These are phyloP conservation scores for Fusarium equiseti DNA, from an alignment of 2,329 filamentous ascomycete species.

Conservation along the genomic window DNA sequence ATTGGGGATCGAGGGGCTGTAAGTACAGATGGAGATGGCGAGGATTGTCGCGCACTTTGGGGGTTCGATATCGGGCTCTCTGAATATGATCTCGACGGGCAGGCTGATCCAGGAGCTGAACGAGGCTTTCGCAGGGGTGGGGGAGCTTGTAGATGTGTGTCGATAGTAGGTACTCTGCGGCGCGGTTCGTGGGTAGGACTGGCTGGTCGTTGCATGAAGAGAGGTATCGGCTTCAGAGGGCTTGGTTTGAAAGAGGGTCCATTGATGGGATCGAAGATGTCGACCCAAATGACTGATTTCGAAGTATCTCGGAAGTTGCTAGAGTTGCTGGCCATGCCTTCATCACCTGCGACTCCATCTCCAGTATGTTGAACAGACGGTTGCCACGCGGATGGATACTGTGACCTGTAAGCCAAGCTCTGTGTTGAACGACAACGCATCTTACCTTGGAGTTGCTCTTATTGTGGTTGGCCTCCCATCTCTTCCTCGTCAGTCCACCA, in stretches of 20 bases:
- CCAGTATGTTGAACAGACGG: neutral
- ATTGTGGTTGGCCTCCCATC: slow-evolving; percentile 55
- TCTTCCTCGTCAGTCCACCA: slow-evolving; percentile 59
- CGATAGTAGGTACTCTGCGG: slow-evolving; percentile 15
- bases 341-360: slow-evolving; percentile 21
- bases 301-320: slow-evolving; percentile 42
- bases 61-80: neutral
- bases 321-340: neutral
- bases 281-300: slow-evolving; percentile 61
- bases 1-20: slow-evolving; percentile 2
- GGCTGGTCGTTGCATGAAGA: slow-evolving; percentile 56
- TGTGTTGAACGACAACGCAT: too few relatives aligned
- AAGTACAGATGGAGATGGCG: slow-evolving; percentile 4
- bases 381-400: slow-evolving; percentile 15
- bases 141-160: slow-evolving; percentile 31
- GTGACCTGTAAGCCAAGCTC: slow-evolving; percentile 8
- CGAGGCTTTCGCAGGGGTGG: slow-evolving; percentile 11
- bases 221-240: slow-evolving; percentile 64
- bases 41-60: neutral
- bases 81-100: slow-evolving; percentile 1
- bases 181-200: slow-evolving; percentile 25
- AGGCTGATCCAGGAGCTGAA: slow-evolving; percentile 16
- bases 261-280: slow-evolving; percentile 62
- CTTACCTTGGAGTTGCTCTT: slow-evolving; percentile 17
- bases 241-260: slow-evolving; percentile 61